Conservation (phyloP, 2,329 filamentous ascomycete species). For the Claviceps sp. region DNA sequence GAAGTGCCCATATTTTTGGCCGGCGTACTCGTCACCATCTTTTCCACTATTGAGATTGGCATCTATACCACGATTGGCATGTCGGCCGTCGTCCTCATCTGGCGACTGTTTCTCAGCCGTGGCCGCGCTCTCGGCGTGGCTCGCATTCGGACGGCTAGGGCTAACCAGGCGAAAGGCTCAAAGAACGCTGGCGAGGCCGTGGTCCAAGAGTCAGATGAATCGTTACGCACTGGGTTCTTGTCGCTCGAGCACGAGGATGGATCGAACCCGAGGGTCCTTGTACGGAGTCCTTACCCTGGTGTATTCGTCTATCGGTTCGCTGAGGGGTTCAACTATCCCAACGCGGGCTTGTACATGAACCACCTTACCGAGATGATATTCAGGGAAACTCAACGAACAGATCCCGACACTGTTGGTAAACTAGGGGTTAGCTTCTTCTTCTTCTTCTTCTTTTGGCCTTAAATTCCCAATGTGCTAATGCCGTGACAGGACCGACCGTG, state of each 20-base stretch:
- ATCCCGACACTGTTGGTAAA: slow-evolving; percentile 29
- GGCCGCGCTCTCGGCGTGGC: slow-evolving; percentile 71
- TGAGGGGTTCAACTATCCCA: slow-evolving; percentile 44
- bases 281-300: slow-evolving; percentile 36
- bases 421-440: slow-evolving; percentile 25
- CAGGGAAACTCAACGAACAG: slow-evolving; percentile 30
- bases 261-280: slow-evolving; percentile 32
- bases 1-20: slow-evolving; percentile 78
- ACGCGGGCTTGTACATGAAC: slow-evolving; percentile 37
- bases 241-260: slow-evolving; percentile 36
- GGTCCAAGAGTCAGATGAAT: slow-evolving; percentile 32
- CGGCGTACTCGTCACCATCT: slow-evolving; percentile 72
- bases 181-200: slow-evolving; percentile 14
- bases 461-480: slow-evolving; percentile 5
- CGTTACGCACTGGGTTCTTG: slow-evolving; percentile 29
- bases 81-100: slow-evolving; percentile 59
- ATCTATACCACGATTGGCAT: slow-evolving; percentile 69
- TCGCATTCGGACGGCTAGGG: slow-evolving; percentile 69
- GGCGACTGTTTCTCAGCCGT: slow-evolving; percentile 63
- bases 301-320: slow-evolving; percentile 42
- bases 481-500: slow-evolving; percentile 35
- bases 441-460: background rate
- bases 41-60: slow-evolving; percentile 69
- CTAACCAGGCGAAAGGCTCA: slow-evolving; percentile 25
- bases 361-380: slow-evolving; percentile 33